A percentile compares a stretch with the other conserved stretches of the same genome.
These are phyloP conservation scores for Talaromyces proteolyticus DNA, from an alignment of 495 filamentous ascomycete genomes.

Conservation along the genomic window DNA sequence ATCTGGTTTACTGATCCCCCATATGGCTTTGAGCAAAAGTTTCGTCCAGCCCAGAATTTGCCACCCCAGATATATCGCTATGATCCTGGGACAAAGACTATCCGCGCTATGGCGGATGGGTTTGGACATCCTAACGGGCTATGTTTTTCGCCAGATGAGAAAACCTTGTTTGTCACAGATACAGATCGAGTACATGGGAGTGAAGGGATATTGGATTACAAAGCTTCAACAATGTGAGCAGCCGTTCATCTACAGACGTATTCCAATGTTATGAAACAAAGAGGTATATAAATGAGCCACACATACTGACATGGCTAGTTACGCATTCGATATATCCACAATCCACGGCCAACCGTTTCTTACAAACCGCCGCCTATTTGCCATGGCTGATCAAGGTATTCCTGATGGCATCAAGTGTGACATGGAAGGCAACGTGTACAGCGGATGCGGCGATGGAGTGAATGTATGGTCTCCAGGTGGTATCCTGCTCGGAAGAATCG, in stretches of 20 bases:
- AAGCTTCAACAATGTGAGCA: slow-evolving; percentile 1
- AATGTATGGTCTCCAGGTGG: slow-evolving; percentile 55
- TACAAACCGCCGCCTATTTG: slow-evolving; percentile 49
- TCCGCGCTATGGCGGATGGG: slow-evolving; percentile 46
- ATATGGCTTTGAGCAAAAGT: slow-evolving; percentile 55
- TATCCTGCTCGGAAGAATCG: slow-evolving; percentile 49
- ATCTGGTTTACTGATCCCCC: slow-evolving; percentile 61
- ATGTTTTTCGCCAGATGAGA: slow-evolving; percentile 39
- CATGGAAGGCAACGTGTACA: slow-evolving; percentile 53
- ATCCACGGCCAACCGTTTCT: slow-evolving; percentile 31
- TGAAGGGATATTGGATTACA: not conserved
- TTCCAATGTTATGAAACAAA: not conserved
- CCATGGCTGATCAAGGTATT: slow-evolving; percentile 45
- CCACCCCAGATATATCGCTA: slow-evolving; percentile 54
- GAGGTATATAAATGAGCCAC: not conserved
- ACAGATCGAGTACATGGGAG: slow-evolving; percentile 34
- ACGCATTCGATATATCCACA: slow-evolving; percentile 19
- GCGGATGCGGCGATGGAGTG: slow-evolving; percentile 55
- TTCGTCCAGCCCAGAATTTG: slow-evolving; percentile 43
- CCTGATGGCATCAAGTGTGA: slow-evolving; percentile 60
- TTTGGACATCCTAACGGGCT: slow-evolving; percentile 44
- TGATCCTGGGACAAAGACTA: slow-evolving; percentile 35
- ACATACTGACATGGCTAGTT: slow-evolving; percentile 10
- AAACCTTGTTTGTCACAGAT: slow-evolving; percentile 46
- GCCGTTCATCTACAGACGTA: no score